Evolutionary conservation across 139 green algal species (phyloP).

Genomic region (Closterium sp.): DNA sequence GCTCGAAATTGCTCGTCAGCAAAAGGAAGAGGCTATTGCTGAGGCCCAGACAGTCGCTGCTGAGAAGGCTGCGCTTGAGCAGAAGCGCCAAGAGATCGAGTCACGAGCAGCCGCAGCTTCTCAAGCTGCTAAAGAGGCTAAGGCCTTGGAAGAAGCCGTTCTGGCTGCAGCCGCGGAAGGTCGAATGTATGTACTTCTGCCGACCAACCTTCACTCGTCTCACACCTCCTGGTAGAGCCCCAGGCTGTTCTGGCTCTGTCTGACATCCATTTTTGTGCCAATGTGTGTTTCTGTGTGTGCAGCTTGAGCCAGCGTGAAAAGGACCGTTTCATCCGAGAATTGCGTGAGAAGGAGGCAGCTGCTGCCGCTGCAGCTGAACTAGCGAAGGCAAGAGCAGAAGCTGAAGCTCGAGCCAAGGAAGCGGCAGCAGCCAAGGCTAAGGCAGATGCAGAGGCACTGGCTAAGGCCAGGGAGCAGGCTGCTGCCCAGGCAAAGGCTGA

Average conservation of each 20-base stretch:
- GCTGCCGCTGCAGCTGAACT: slow-evolving; percentile 13
- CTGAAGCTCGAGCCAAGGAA: slow-evolving; percentile 4
- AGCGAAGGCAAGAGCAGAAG: slow-evolving; percentile 23
- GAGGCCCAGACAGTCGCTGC: slow-evolving; percentile 7
- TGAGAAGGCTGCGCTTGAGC: slow-evolving; percentile 17
- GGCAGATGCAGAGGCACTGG: slow-evolving; percentile 20
- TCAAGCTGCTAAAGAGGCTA: slow-evolving; percentile 16
- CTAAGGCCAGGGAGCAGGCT: slow-evolving; percentile 16
- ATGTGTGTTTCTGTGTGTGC: slow-evolving; percentile 1
- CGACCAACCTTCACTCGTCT: not conserved
- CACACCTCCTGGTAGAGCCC: not conserved
- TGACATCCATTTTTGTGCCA: slow-evolving; percentile 20
- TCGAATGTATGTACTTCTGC: slow-evolving; percentile 10
- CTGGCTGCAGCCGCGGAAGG: slow-evolving; percentile 23
- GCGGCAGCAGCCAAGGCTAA: slow-evolving; percentile 19
- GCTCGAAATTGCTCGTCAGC: not conserved
- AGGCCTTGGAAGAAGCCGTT: slow-evolving; percentile 19
- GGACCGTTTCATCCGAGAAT: slow-evolving; percentile 10
- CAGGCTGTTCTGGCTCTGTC: not conserved
- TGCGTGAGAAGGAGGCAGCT: slow-evolving; percentile 1
- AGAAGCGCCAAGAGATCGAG: slow-evolving; percentile 12
- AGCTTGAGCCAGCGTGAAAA: slow-evolving; percentile 38
- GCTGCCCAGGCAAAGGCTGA: slow-evolving; percentile 4
- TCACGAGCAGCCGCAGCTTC: slow-evolving; percentile 16
- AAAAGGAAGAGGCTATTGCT: not conserved